Percentiles rank a stretch among this genome's conserved stretches.
Evolutionary conservation across 192 early-diverging fungal genomes (phyloP).

Genomic region (Chytriomyces hyalinus): DNA sequence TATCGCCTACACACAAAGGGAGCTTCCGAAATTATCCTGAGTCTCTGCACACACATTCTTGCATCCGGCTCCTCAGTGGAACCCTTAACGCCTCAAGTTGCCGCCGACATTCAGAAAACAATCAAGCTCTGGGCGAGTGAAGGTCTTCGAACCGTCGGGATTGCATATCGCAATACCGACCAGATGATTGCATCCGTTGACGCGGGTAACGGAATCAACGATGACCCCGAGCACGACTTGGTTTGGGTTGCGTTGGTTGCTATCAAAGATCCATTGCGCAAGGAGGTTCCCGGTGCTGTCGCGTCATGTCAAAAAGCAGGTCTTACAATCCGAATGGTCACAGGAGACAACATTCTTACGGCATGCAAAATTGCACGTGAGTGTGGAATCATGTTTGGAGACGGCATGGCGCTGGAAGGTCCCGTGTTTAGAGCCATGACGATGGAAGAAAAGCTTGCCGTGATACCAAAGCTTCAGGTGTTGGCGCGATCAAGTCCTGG

Average conservation of each 20-base stretch:
- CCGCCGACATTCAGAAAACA: slow-evolving; percentile 40
- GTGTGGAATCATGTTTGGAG: slow-evolving; percentile 58
- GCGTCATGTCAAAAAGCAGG: slow-evolving; percentile 59
- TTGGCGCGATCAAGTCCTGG: slow-evolving; percentile 56
- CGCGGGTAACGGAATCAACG: slow-evolving; percentile 34
- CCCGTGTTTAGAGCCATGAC: slow-evolving; percentile 61
- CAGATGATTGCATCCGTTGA: slow-evolving; percentile 41
- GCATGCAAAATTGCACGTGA: slow-evolving; percentile 66
- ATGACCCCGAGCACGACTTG: slow-evolving; percentile 58
- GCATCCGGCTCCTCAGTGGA: slow-evolving; percentile 36
- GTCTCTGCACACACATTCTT: slow-evolving; percentile 58
- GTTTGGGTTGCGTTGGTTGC: slow-evolving; percentile 59
- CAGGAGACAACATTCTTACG: slow-evolving; percentile 67
- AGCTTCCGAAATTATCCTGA: slow-evolving; percentile 62
- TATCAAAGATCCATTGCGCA: slow-evolving; percentile 66
- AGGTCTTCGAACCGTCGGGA: slow-evolving; percentile 59
- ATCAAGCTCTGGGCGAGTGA: slow-evolving; percentile 65
- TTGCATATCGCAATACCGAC: slow-evolving; percentile 60
- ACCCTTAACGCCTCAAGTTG: slow-evolving; percentile 37
- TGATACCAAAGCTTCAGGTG: slow-evolving; percentile 59
- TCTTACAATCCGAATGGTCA: slow-evolving; percentile 63
- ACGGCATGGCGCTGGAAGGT: slow-evolving; percentile 63
- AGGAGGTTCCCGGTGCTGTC: slow-evolving; percentile 63
- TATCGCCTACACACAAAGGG: slow-evolving; percentile 64
- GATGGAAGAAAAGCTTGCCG: slow-evolving; percentile 52